Base-by-base conservation (phyloP, 1,284 basidiomycete genomes). In the Gomphus bonarii region DNA sequence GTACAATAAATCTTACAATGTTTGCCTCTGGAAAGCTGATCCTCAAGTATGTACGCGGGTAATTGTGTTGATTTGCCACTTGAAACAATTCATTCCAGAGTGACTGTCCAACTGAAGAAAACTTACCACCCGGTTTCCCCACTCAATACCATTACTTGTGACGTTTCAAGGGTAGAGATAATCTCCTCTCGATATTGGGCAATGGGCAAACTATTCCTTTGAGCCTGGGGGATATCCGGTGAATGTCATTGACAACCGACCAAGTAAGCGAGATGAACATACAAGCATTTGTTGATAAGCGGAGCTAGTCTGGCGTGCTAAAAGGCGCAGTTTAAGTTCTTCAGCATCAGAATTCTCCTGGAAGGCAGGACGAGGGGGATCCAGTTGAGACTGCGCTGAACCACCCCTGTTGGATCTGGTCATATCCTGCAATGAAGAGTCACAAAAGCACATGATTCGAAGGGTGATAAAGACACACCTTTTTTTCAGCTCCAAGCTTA, bases 61-160 rank as follows among this genome's bases (percentile, higher is more conserved):
- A 99, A 81, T 73, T 99, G 97, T 0, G 97, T 99, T 1, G 95
- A 97, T 73, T 99, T 99, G 14, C 95, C 97, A 65, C 94, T 93
- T 22, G 49, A 42, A 31, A 31, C 7, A 14, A 50, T 31, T 53
- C 16, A 48, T 54, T 54, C 58, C 57, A 38, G 42, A 18, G 46
- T 35, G 57, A 58, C 59, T 30, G 44, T 31, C 8, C 33, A 40
- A 28, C 40, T 40, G 47, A 18, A 42, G n/a, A 43, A 28, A 11
- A 64, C 72, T 65, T 64, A 90, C 90, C 93, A 99, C 64, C 97
- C 97, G 4, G 97, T 99, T 73, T 99, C 97, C 47, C 97, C 97
- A 65, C 93, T 95, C 0, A 99, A 76, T 0, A 99, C 94, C 42
- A 98, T 76, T 16, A 97, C 81, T 66, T 97, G 95, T 5, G 85